phyloP scores from a whole-genome alignment of 345 rosid species.

The Dimocarpus longan region DNA sequence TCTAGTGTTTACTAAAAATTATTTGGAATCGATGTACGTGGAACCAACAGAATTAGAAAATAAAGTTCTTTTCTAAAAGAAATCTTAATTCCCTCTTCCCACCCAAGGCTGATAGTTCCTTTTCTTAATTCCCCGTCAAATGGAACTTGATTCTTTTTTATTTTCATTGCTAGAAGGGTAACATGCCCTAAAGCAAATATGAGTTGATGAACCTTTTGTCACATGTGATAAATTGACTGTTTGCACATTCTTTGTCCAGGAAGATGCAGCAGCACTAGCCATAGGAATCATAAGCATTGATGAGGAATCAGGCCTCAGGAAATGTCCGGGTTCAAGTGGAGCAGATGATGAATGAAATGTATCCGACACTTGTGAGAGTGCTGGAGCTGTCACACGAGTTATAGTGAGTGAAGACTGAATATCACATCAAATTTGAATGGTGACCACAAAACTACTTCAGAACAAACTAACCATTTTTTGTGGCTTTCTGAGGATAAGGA shows the following conservation, averaged over 20 bases:
- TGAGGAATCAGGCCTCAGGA: conserved; percentile 56
- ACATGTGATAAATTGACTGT: conserved; percentile 46
- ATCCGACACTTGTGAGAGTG: conserved; percentile 44
- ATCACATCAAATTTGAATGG: neutral
- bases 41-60: too few relatives aligned
- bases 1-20: too few relatives aligned
- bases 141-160: too few relatives aligned
- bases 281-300: conserved; percentile 54
- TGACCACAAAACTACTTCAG: conserved; percentile 4
- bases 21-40: too few relatives aligned
- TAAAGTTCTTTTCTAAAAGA: too few relatives aligned
- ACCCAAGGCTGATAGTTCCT: too few relatives aligned
- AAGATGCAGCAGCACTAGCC: conserved; percentile 43
- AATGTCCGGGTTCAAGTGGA: conserved; percentile 47
- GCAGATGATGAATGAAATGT: conserved; percentile 52
- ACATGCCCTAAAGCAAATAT: neutral
- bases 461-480: conserved; percentile 53
- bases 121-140: too few relatives aligned
- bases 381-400: conserved; percentile 40
- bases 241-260: conserved; percentile 56
- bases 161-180: too few relatives aligned
- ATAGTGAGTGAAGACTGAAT: conserved; percentile 5
- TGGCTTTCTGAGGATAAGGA: conserved; percentile 94
- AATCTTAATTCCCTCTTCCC: too few relatives aligned
- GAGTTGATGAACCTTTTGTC: conserved; percentile 45